These are phyloP conservation scores for Biscutella laevigata DNA, from an alignment of 441 rosid species.

Conservation along the genomic window DNA sequence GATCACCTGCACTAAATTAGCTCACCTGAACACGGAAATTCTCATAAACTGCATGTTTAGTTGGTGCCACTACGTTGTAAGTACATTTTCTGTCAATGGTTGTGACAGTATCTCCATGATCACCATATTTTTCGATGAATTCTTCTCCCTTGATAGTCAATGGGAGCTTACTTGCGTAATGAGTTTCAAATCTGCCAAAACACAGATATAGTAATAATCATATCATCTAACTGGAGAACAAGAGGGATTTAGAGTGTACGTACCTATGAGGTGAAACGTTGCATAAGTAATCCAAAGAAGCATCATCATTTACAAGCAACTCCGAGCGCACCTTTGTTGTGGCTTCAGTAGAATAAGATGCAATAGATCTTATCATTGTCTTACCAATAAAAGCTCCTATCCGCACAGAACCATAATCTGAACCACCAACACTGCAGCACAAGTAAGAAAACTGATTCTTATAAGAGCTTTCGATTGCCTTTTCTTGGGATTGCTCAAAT, in stretches of 20 bases:
- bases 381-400: slow-evolving; percentile 90
- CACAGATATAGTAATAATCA: too few relatives aligned
- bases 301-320: slow-evolving; percentile 49
- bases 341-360: slow-evolving; percentile 41
- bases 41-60: slow-evolving; percentile 84
- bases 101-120: slow-evolving; percentile 80
- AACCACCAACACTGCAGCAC: slow-evolving; percentile 68
- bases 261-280: slow-evolving; percentile 91
- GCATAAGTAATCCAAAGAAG: slow-evolving; percentile 79
- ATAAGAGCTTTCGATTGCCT: not conserved
- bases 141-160: slow-evolving; percentile 52
- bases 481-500: not conserved
- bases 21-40: slow-evolving; percentile 87
- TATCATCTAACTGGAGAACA: not conserved
- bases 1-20: not conserved
- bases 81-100: slow-evolving; percentile 49
- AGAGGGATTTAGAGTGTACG: slow-evolving; percentile 23
- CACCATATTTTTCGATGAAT: slow-evolving; percentile 48
- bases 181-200: slow-evolving; percentile 56
- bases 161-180: slow-evolving; percentile 62
- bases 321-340: slow-evolving; percentile 49
- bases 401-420: slow-evolving; percentile 92
- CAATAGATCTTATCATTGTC: slow-evolving; percentile 56
- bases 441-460: not conserved
- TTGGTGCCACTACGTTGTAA: slow-evolving; percentile 63